phyloP scores from a whole-genome alignment of 179 eudicot species.

The Beta macrorhiza region DNA sequence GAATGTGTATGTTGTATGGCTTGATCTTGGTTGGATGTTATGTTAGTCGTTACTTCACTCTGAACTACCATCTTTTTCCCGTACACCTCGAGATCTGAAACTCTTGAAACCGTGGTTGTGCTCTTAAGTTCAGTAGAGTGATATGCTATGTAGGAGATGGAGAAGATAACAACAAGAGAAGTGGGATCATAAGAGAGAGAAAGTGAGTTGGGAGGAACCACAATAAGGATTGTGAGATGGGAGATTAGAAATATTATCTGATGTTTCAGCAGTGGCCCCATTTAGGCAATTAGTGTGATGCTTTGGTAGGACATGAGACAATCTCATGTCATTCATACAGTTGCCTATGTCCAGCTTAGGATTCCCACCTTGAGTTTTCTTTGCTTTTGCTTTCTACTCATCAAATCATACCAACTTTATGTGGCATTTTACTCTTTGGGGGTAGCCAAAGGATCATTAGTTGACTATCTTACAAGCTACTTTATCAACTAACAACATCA shows the following conservation, averaged over 20 bases:
- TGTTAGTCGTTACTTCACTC: conserved; percentile 19
- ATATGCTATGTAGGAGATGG: conserved; percentile 10
- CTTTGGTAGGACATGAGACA: conserved; percentile 40
- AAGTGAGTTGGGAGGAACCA: not conserved
- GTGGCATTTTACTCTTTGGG: conserved; percentile 32
- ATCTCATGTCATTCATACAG: conserved; percentile 37
- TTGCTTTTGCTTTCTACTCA: conserved; percentile 25
- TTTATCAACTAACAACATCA: conserved; percentile 33
- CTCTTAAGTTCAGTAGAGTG: conserved; percentile 15
- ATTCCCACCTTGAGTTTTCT: conserved; percentile 35
- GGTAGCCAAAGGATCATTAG: conserved; percentile 30
- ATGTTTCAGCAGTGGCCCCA: conserved; percentile 36
- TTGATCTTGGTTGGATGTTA: conserved; percentile 34
- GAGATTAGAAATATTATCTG: conserved; percentile 29
- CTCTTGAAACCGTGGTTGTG: conserved; percentile 11
- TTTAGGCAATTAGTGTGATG: conserved; percentile 27
- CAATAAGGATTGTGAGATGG: not conserved
- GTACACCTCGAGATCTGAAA: not conserved
- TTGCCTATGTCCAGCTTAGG: conserved; percentile 47
- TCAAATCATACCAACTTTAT: conserved; percentile 36
- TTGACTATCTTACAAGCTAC: conserved; percentile 26
- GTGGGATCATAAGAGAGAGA: conserved; percentile 11
- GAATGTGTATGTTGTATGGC: conserved; percentile 17
- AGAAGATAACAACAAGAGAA: conserved; percentile 22
- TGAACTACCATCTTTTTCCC: conserved; percentile 28